Percentiles rank a stretch among this genome's conserved stretches.
These are phyloP conservation scores for Ceratocystis ficicola DNA, from an alignment of 2,329 filamentous ascomycete genomes.

Conservation along the genomic window DNA sequence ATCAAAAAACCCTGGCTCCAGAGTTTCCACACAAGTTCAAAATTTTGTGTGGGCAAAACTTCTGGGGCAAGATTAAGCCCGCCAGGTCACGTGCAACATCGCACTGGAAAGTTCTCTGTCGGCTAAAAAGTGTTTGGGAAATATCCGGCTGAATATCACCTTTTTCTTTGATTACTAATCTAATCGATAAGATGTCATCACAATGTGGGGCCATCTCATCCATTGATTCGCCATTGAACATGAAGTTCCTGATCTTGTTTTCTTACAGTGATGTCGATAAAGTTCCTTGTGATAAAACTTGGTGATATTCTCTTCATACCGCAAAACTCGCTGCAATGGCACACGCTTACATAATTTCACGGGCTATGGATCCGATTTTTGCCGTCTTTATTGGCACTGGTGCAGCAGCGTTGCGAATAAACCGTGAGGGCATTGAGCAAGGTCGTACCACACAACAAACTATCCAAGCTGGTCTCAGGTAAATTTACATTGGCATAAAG, in stretches of 20 bases:
- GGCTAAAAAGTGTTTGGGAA: neutral
- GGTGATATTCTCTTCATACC: neutral
- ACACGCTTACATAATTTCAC: constrained; percentile 49
- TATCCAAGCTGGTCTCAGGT: constrained; percentile 36
- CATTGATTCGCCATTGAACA: neutral
- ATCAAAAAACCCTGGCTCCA: constrained; percentile 24
- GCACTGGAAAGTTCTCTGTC: constrained; percentile 4
- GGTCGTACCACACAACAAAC: constrained; percentile 42
- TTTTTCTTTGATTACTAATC: neutral
- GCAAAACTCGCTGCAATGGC: constrained; percentile 34
- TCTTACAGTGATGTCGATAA: neutral
- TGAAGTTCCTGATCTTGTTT: constrained; percentile 13
- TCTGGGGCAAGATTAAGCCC: constrained; percentile 33
- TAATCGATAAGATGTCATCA: neutral
- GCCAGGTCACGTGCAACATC: constrained; percentile 29
- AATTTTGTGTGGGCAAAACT: constrained; percentile 31
- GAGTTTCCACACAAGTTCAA: constrained; percentile 21
- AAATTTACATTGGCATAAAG: constrained; percentile 22
- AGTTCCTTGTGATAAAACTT: neutral
- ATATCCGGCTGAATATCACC: neutral
- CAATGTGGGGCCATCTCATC: constrained; percentile 1
- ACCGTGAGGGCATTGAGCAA: constrained; percentile 47
- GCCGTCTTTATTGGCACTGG: constrained; percentile 44
- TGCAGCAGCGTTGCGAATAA: constrained; percentile 46
- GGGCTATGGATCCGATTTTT: constrained; percentile 46